Conservation (phyloP, 768 basidiomycete genomes). For the Leccinum disarticulatum region DNA sequence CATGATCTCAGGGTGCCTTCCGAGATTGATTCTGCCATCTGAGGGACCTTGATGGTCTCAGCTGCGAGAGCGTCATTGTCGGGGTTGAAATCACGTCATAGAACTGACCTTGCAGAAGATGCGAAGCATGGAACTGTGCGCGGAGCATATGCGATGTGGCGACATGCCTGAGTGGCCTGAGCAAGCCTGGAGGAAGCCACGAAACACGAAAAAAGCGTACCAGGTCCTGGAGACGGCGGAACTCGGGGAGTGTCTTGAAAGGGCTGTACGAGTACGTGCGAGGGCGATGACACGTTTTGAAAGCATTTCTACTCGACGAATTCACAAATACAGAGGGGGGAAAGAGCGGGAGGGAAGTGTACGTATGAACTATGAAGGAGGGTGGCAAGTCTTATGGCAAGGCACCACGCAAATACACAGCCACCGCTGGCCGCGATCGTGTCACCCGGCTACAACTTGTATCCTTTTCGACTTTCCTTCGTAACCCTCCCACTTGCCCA, state of each 20-base stretch:
- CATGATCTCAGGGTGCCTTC: slow-evolving; percentile 96
- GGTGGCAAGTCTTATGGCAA: neutral
- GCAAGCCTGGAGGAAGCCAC: neutral
- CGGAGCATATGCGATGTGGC: slow-evolving; percentile 47
- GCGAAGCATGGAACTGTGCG: slow-evolving; percentile 69
- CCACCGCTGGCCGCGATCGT: slow-evolving; percentile 17
- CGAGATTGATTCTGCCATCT: slow-evolving; percentile 98
- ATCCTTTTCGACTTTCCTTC: slow-evolving; percentile 42
- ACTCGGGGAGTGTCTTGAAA: slow-evolving; percentile 36
- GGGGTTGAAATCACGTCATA: slow-evolving; percentile 17
- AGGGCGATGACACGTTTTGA: slow-evolving; percentile 68
- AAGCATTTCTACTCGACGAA: slow-evolving; percentile 46
- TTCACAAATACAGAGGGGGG: neutral
- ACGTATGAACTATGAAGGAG: too few relatives aligned
- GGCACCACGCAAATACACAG: slow-evolving; percentile 7
- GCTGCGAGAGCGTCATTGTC: slow-evolving; percentile 40
- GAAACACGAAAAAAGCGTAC: slow-evolving; percentile 34
- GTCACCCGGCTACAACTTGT: slow-evolving; percentile 12
- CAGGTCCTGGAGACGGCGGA: slow-evolving; percentile 46
- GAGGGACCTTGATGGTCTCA: slow-evolving; percentile 91
- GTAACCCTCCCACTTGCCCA: slow-evolving; percentile 72
- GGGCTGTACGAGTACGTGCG: slow-evolving; percentile 58
- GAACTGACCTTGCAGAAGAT: slow-evolving; percentile 63
- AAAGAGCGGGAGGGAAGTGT: neutral
- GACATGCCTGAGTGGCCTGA: slow-evolving; percentile 40